These are phyloP conservation scores for Kuraishia molischiana DNA, from an alignment of 805 yeast species.

Conservation along the genomic window DNA sequence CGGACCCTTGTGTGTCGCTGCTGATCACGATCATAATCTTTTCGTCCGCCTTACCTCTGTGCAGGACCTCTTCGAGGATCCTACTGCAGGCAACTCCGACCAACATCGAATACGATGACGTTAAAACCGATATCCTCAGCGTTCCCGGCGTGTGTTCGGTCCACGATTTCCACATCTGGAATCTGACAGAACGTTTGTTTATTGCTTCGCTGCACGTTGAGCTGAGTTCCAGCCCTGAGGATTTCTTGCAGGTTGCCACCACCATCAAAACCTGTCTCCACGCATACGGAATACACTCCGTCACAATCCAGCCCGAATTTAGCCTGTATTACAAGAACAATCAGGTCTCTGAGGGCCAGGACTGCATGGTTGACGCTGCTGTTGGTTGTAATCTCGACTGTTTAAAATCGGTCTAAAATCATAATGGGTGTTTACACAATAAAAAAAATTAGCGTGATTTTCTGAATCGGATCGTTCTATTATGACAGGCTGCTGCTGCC, in stretches of 20 bases:
- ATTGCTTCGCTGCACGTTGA: constrained; percentile 89
- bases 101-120: constrained; percentile 65
- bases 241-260: constrained; percentile 62
- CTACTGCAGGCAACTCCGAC: constrained; percentile 89
- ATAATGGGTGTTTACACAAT: too few species aligned
- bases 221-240: constrained; percentile 51
- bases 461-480: too few species aligned
- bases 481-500: too few species aligned
- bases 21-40: constrained; percentile 83
- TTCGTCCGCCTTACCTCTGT: constrained; percentile 84
- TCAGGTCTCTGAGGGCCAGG: constrained; percentile 10
- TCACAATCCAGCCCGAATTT: constrained; percentile 96
- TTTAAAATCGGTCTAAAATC: too few species aligned
- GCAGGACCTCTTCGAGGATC: constrained; percentile 78
- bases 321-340: constrained; percentile 20
- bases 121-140: constrained; percentile 55
- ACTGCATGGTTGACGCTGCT: constrained; percentile 42
- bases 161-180: constrained; percentile 97
- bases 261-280: constrained; percentile 73
- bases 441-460: too few species aligned
- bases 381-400: constrained; percentile 38
- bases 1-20: constrained; percentile 81
- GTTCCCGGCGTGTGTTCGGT: constrained; percentile 72
- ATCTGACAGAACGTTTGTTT: constrained; percentile 73
- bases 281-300: constrained; percentile 80